Evolutionary conservation across 2,329 filamentous ascomycete species (phyloP), one percentile per base, ranked within the genome.

Genomic region (Aspergillaceae sp.): DNA sequence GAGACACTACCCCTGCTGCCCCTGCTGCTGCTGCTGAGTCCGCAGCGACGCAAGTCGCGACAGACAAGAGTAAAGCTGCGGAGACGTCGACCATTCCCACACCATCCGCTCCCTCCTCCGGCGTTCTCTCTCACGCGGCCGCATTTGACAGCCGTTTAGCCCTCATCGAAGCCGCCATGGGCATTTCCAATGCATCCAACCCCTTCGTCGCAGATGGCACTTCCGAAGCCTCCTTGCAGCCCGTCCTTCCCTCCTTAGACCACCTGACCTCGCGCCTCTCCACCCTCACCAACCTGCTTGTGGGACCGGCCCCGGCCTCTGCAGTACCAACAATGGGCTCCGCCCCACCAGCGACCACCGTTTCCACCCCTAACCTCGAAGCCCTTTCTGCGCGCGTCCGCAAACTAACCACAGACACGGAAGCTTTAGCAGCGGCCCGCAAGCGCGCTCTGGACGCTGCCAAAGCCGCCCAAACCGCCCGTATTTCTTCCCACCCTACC

Each of bases 71-170:
- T 19, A 41, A 51, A 30, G 45, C 19, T 19, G 19, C 43, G 3
- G 44, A 38, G 11, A 26, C 45, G 2, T 26, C 51, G 33, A 46
- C 42, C 19, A 19, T 19, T 19, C 19, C 19, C 19, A 19, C 19
- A 19, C 19, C 19, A 19, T 19, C 19, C 40, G 40, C 54, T 26
- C 38, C 61, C 4, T 51, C 63, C 3, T 30, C 83, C 73, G 40
- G 76, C 67, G 42, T 86, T 28, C 74, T 96, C 33, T 80, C 83
- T 32, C 86, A 89, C 64, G 84, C 87, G 5, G 87, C 90, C 27
- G 86, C 92, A 51, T 96, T 98, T 58, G 91, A 97, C 62, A 77
- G 80, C 29, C 81, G 92, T 4, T 78, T 98, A 19, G 73, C 84
- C 2, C 72, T 85, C 29, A 73, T 98, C 41, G 92, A 98, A 70